Evolutionary conservation across 345 rosid genomes (phyloP), one percentile per base, ranked within the genome.

Genomic region (Moringa oleifera): DNA sequence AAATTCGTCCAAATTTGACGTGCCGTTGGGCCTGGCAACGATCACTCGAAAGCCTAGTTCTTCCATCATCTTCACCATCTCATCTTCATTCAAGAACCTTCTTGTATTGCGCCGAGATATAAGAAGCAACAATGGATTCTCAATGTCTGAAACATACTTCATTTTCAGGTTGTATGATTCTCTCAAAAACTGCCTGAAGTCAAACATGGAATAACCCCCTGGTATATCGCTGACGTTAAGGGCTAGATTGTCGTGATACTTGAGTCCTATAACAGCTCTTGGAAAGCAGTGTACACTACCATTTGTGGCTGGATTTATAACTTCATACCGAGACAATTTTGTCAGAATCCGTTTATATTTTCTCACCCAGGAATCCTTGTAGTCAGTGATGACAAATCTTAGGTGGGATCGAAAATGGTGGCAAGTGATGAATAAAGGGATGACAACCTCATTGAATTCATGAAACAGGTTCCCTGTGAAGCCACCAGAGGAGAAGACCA

Each of bases 361-460:
- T 5, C 47, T 51, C 20, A 80, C 77, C 85, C 79, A 78, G 66
- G 73, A 64, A 3, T 63, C 53, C 20, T 65, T 53, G 53, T 54
- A 69, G 33, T 83, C 75, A 9, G 75, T 67, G 63, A 69, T 67
- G 45, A 83, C 52, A 18, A 83, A 76, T 45, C 67, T 66, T 0
- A 83, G 51, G 0, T 63, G 59, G 0, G 74, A 69, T 51, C 8
- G 23, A 25, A 78, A 80, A 47, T 69, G 79, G 33, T 58, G 71
- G 24, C 61, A 51, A 0, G 88, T 80, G 63, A 79, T 61, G 78
- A 75, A 80, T n/a, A 75, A 54, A 10, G 88, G 83, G 47, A 83
- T 64, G 18, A 80, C 62, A 25, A 80, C 55, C 49, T 83, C 85
- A 50, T 72, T 72, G 54, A 76, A 58, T 55, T 75, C 79, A 36